These are phyloP conservation scores for Umbellularia californica DNA, from an alignment of 164 flowering plant genomes.

Conservation along the genomic window DNA sequence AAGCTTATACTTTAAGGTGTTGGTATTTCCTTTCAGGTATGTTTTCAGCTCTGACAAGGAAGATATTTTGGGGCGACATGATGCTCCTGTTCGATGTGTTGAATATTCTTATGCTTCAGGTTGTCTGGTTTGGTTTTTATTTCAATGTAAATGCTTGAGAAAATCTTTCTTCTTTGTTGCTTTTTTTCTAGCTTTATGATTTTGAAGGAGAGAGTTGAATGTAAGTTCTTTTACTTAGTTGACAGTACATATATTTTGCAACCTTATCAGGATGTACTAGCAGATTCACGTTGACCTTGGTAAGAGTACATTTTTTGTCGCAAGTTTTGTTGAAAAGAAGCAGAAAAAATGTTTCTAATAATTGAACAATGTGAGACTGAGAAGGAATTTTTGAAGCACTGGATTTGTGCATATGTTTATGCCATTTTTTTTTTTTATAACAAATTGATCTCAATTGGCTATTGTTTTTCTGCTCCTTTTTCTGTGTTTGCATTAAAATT, in stretches of 20 bases:
- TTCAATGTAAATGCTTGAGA: neutral
- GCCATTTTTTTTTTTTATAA: no score
- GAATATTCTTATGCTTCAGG: constrained; percentile 97
- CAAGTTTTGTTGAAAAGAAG: no score
- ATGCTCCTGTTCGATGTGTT: constrained; percentile 91
- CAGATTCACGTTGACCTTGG: neutral
- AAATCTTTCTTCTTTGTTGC: neutral
- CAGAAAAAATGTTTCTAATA: no score
- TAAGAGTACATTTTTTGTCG: no score
- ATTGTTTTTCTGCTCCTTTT: no score
- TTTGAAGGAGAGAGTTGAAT: neutral
- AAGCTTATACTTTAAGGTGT: constrained; percentile 2
- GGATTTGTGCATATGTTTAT: no score
- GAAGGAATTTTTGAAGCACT: no score
- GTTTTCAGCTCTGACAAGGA: constrained; percentile 76
- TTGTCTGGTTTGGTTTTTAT: constrained; percentile 15
- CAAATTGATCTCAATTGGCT: no score
- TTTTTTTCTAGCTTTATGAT: neutral
- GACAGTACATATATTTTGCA: neutral
- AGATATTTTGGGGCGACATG: constrained; percentile 86
- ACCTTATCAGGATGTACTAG: neutral
- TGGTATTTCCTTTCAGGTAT: constrained; percentile 43
- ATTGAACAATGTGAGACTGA: no score
- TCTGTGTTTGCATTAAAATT: no score
- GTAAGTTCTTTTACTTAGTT: neutral